Conservation (phyloP, 2,329 filamentous ascomycete species). For the Aphanoascus verrucosus region DNA sequence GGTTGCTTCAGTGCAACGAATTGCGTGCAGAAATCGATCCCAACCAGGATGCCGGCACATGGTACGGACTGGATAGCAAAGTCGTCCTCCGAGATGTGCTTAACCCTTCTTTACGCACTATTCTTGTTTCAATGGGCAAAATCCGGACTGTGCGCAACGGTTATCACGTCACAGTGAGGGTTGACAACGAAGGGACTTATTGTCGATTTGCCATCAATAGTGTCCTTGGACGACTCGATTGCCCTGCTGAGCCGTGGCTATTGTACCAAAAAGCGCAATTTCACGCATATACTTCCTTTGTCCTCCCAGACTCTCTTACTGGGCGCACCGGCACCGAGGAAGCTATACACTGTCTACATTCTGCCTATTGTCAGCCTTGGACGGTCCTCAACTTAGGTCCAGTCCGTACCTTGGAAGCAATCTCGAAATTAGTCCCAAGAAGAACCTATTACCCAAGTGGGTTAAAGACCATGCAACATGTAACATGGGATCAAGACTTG, state of each 20-base stretch:
- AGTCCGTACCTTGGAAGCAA: slow-evolving; percentile 6
- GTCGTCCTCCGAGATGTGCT: slow-evolving; percentile 34
- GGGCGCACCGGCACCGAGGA: slow-evolving; percentile 20
- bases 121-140: slow-evolving; percentile 34
- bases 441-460: slow-evolving; percentile 38
- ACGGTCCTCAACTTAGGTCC: slow-evolving; percentile 8
- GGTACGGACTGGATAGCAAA: slow-evolving; percentile 42
- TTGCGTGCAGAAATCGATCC: slow-evolving; percentile 42
- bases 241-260: slow-evolving; percentile 23
- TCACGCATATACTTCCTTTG: slow-evolving; percentile 26
- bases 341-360: slow-evolving; percentile 15
- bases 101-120: slow-evolving; percentile 21
- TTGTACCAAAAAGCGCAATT: slow-evolving; percentile 19
- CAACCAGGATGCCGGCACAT: slow-evolving; percentile 38
- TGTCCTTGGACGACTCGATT: slow-evolving; percentile 40
- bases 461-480: slow-evolving; percentile 34
- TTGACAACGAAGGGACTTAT: slow-evolving; percentile 22
- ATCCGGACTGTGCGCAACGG: slow-evolving; percentile 14
- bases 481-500: slow-evolving; percentile 34
- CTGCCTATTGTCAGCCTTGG: slow-evolving; percentile 13
- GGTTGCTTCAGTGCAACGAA: slow-evolving; percentile 38
- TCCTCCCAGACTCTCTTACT: slow-evolving; percentile 24
- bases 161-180: slow-evolving; percentile 30
- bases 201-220: slow-evolving; percentile 43
- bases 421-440: slow-evolving; percentile 26